These are phyloP conservation scores for Yamadazyma songkhlaensis DNA, from an alignment of 1,139 yeast species.

Conservation along the genomic window DNA sequence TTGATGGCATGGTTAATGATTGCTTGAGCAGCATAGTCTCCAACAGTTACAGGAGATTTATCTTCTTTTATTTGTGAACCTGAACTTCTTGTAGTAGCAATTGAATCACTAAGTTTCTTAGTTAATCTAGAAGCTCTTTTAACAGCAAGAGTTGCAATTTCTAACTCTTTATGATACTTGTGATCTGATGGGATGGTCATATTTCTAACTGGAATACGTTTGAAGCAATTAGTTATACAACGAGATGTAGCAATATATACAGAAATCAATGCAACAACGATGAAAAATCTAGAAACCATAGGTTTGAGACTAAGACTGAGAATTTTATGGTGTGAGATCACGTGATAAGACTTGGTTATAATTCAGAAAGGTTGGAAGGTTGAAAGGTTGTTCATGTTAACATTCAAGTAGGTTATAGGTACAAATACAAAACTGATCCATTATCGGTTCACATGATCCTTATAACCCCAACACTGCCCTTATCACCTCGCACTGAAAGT, in stretches of 20 bases:
- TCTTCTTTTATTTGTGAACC: slow-evolving; percentile 80
- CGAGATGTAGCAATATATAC: slow-evolving; percentile 2
- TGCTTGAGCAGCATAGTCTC: slow-evolving; percentile 96
- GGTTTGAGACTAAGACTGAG: background rate
- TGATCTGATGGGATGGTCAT: slow-evolving; percentile 17
- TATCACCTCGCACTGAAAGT: background rate
- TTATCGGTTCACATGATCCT: no score
- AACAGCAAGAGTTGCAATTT: slow-evolving; percentile 85
- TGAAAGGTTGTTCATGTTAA: no score
- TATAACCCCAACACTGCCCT: no score
- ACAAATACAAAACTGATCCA: no score
- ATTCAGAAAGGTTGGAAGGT: no score
- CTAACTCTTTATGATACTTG: slow-evolving; percentile 53
- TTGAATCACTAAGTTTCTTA: slow-evolving; percentile 64
- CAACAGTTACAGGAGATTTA: slow-evolving; percentile 92
- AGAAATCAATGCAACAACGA: slow-evolving; percentile 8
- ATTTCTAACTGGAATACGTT: background rate
- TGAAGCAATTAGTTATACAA: background rate
- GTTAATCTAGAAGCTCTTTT: slow-evolving; percentile 82
- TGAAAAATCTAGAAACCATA: background rate
- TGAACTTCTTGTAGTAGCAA: slow-evolving; percentile 53
- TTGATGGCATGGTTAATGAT: slow-evolving; percentile 81
- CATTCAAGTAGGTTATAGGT: no score
- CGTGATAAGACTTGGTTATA: slow-evolving; percentile 2
- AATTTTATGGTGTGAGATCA: slow-evolving; percentile 5